phyloP scores from a whole-genome alignment of 129 eudicot genomes.

The Lactuca sativa region DNA sequence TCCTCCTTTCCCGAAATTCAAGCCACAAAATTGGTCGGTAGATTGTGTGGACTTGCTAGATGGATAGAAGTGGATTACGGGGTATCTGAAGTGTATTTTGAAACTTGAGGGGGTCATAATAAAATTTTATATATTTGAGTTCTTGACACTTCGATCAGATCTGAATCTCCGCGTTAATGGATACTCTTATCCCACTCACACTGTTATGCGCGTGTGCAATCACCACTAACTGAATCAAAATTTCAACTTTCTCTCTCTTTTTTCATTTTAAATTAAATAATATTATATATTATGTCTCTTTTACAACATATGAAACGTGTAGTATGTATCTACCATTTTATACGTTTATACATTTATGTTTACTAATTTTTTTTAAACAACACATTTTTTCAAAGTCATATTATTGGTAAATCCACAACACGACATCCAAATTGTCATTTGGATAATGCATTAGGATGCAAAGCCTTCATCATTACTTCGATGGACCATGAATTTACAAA shows the following conservation, averaged over 20 bases:
- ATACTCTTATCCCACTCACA: constrained; percentile 15
- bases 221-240: not conserved
- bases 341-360: no score
- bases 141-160: constrained; percentile 23
- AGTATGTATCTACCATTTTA: not conserved
- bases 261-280: no score
- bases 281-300: no score
- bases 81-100: not conserved
- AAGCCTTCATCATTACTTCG: no score
- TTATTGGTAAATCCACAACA: no score
- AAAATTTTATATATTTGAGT: constrained; percentile 6
- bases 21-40: not conserved
- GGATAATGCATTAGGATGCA: no score
- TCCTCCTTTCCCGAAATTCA: not conserved
- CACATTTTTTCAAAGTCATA: no score
- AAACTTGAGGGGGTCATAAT: constrained; percentile 1
- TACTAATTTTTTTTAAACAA: no score
- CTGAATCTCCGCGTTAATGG: constrained; percentile 25
- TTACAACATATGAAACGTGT: not conserved
- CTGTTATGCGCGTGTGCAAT: not conserved
- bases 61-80: not conserved
- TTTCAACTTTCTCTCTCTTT: not conserved
- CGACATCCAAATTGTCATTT: no score
- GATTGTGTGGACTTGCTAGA: constrained; percentile 4
- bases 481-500: no score